Percentiles rank a stretch among this genome's conserved stretches.
phyloP scores from a whole-genome alignment of 1,139 yeast genomes.

The Sugiyamaella novakii region DNA sequence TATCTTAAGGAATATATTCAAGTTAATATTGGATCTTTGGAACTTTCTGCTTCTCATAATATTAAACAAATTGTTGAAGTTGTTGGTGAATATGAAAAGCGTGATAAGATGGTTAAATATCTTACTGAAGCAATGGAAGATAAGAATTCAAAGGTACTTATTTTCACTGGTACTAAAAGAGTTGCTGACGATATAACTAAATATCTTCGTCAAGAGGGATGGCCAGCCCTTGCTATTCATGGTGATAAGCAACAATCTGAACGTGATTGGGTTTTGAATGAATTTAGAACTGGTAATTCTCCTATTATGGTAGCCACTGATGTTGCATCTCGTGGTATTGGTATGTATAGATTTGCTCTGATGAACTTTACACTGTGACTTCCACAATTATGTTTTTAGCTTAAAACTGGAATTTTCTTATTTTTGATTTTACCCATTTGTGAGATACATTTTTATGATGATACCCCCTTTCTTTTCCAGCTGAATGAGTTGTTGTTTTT shows the following conservation, averaged over 20 bases:
- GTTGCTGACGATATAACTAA: conserved; percentile 94
- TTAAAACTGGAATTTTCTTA: conserved; percentile 12
- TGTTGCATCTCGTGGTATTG: conserved; percentile 99
- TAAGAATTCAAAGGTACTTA: conserved; percentile 72
- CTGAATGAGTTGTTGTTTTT: too few relatives aligned
- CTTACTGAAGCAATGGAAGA: conserved; percentile 83
- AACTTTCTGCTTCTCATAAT: conserved; percentile 93
- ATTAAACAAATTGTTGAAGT: conserved; percentile 94
- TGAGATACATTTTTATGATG: conserved; percentile 13
- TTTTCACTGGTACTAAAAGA: conserved; percentile 95
- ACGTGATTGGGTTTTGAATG: conserved; percentile 97
- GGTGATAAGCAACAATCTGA: conserved; percentile 98
- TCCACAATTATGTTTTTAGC: conserved; percentile 8
- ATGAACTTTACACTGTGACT: conserved; percentile 18
- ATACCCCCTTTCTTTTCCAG: conserved; percentile 10
- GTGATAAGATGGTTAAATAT: conserved; percentile 84
- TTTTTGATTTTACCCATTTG: conserved; percentile 4
- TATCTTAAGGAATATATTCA: conserved; percentile 91
- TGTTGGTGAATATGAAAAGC: conserved; percentile 86
- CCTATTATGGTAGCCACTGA: conserved; percentile 99
- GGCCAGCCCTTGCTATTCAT: conserved; percentile 99
- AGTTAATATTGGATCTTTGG: conserved; percentile 94
- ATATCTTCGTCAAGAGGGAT: conserved; percentile 92
- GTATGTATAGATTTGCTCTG: too few relatives aligned
- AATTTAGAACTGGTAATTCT: conserved; percentile 87